Base-by-base conservation (phyloP, 225 moss, liverwort and hornwort genomes). In the Climacium dendroides region DNA sequence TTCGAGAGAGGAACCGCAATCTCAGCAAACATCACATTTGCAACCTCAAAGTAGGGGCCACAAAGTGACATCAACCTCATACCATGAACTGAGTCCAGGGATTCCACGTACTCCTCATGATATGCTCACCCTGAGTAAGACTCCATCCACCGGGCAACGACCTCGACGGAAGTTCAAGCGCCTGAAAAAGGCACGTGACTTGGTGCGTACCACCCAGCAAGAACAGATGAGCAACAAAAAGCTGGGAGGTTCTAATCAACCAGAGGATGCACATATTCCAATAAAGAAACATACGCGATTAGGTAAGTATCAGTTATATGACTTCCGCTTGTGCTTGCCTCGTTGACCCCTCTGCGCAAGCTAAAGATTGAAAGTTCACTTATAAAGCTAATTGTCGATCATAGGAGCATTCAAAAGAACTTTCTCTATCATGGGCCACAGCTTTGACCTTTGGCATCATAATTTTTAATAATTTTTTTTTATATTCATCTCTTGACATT, bases 111-210 rank as follows among this genome's bases (percentile, higher is more conserved):
- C 83, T 85, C 66, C 75, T 82, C 86, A 58, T 84, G 90, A 86
- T 78, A 57, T 76, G 43, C 83, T 54, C 69, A 52, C 82, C 47
- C 41, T 86, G 86, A 91, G 77, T 74, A 87, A 87, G 86, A 91
- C 92, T 79, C 88, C 92, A 70, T 84, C 92, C 50, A 90, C 91
- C 48, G 92, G 75, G 75, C 90, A 89, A 74, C 89, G 88, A 69
- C 86, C 83, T 43, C 58, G 75, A 74, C 78, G 79, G 32, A 92
- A 83, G 74, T 95, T 95, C 50, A 95, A 93, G 91, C 92, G 95
- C 58, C 74, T 95, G 72, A 93, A 88, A 86, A 95, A 93, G 90
- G 93, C 92, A n/a, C 92, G 93, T 79, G 92, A 94, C 73, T 60
- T 91, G 86, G 89, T 92, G 79, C 78, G 81, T 57, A 63, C 85